Conservation (phyloP, 2,329 filamentous ascomycete genomes). For the Colletotrichum sp. region DNA sequence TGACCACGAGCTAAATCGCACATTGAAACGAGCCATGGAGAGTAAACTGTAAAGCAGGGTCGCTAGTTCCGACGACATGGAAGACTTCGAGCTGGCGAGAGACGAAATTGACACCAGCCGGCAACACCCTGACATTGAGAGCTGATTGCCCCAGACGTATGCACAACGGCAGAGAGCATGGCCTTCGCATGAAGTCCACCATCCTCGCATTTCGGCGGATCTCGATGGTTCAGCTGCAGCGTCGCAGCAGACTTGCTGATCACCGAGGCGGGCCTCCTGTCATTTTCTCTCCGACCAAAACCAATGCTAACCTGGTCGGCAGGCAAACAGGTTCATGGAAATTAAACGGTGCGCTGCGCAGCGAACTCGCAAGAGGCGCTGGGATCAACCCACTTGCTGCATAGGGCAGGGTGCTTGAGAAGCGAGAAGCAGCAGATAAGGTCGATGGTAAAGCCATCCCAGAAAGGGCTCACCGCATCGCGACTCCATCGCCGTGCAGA, state of each 20-base stretch:
- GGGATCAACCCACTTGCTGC: background rate
- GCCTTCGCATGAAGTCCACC: background rate
- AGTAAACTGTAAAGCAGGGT: background rate
- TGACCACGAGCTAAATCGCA: background rate
- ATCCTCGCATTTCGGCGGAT: background rate
- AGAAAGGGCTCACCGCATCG: slow-evolving; percentile 14
- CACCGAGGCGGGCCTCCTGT: background rate
- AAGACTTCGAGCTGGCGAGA: background rate
- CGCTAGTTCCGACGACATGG: background rate
- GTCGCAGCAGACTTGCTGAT: slow-evolving; percentile 11
- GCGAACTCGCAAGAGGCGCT: background rate
- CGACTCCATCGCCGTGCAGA: slow-evolving; percentile 16
- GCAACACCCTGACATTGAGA: background rate
- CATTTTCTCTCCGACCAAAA: background rate
- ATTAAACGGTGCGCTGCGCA: background rate
- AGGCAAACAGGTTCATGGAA: background rate
- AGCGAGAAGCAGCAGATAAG: background rate
- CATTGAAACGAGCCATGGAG: background rate
- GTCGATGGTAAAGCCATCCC: background rate
- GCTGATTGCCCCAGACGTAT: background rate
- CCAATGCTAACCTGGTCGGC: background rate
- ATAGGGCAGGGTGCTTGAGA: background rate
- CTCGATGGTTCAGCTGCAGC: background rate
- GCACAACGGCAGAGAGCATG: background rate
- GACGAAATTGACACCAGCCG: background rate